These are phyloP conservation scores for Malassezia pachydermatis DNA, from an alignment of 1,284 basidiomycete genomes.

Conservation along the genomic window DNA sequence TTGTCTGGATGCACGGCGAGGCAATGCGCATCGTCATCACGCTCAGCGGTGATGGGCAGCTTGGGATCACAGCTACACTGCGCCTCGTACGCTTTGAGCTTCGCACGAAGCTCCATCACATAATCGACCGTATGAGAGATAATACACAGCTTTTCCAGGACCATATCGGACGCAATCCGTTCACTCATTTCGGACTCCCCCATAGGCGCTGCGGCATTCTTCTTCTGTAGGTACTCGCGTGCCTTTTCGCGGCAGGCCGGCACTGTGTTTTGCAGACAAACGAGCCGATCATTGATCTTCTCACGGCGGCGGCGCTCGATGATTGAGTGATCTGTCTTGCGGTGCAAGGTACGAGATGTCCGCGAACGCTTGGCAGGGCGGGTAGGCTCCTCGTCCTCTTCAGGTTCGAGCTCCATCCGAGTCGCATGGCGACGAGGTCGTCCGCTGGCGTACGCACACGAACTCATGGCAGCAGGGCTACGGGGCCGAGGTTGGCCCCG, in stretches of 20 bases:
- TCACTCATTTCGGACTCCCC: slow-evolving; percentile 20
- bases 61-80: slow-evolving; percentile 14
- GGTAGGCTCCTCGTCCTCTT: neutral
- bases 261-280: slow-evolving; percentile 33
- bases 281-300: slow-evolving; percentile 47
- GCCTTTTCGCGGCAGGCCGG: slow-evolving; percentile 43
- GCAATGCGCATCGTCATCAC: slow-evolving; percentile 5
- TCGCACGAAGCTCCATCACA: slow-evolving; percentile 12
- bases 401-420: neutral
- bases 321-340: slow-evolving; percentile 45
- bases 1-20: slow-evolving; percentile 2
- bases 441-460: slow-evolving; percentile 1
- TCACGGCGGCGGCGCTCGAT: slow-evolving; percentile 44
- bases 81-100: slow-evolving; percentile 16
- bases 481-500: neutral
- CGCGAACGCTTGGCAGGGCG: slow-evolving; percentile 14
- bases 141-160: slow-evolving; percentile 46
- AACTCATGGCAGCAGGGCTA: neutral
- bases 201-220: slow-evolving; percentile 2
- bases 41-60: slow-evolving; percentile 1
- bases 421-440: slow-evolving; percentile 4
- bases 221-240: slow-evolving; percentile 23
- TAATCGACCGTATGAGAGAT: slow-evolving; percentile 37
- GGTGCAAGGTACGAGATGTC: slow-evolving; percentile 30
- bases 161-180: slow-evolving; percentile 26